Evolutionary conservation across 768 basidiomycete genomes (phyloP), one percentile per base, ranked within the genome.

Genomic region (Tricholoma saponaceum): DNA sequence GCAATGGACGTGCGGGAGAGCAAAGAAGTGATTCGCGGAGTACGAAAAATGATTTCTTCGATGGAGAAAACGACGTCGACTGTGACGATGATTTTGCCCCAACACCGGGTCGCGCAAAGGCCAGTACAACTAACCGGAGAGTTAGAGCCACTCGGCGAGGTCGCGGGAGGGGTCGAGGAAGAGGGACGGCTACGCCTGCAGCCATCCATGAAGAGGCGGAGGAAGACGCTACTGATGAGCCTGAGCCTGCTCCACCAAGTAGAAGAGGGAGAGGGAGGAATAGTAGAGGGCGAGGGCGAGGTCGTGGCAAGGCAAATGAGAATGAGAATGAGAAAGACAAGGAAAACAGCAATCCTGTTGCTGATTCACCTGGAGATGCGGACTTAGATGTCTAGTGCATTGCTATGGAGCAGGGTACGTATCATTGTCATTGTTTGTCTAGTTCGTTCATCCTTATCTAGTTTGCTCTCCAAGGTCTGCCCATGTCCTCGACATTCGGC

Each of bases 51-150:
- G 90, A 92, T 61, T 90, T 78, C 60, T 94, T 79, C 66, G 89
- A 90, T 44, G 85, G 82, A 5, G 87, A 89, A 23, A 76, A 82
- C 46, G 89, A 92, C 64, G 77, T 82, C 18, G 90, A 91, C 57
- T 74, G 71, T 49, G 76, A 81, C 50, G 70, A 72, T 26, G 68
- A 72, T 20, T 57, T 60, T n/a, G 39, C 55, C 9, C 51, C 39
- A 0, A 20, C 46, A 13, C 30, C 60, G n/a, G 52, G 28, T n/a
- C 33, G 50, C 1, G 35, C 51, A 46, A 54, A 28, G 25, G 18
- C 47, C 22, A 20, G 28, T 23, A 25, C 60, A 25, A 43, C 69
- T 20, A 55, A 65, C 8, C 68, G 71, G 51, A 65, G 73, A 52
- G 66, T 67, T 16, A 68, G 72, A 47, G 71, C 71, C 20, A 68